These are phyloP conservation scores for Amanita rubescens DNA, from an alignment of 768 basidiomycete genomes.

Conservation along the genomic window DNA sequence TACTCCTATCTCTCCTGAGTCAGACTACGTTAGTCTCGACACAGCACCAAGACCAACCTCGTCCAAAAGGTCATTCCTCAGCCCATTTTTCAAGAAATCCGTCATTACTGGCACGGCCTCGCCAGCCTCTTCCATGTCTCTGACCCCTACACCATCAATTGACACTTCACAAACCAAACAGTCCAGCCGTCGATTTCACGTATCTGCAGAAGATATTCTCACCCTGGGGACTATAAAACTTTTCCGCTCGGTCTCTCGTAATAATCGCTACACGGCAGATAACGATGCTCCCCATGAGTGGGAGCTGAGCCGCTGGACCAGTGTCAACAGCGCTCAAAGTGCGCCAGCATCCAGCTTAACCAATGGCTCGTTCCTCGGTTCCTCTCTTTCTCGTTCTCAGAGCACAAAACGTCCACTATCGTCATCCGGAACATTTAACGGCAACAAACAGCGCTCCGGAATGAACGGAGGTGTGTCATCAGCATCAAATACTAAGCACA, in stretches of 20 bases:
- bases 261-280: conserved; percentile 3
- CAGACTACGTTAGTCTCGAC: conserved; percentile 8
- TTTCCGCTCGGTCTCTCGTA: conserved; percentile 29
- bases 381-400: conserved; percentile 28
- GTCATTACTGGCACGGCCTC: conserved; percentile 21
- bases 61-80: conserved; percentile 18
- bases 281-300: conserved; percentile 16
- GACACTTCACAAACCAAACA: conserved; percentile 17
- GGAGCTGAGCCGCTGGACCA: conserved; percentile 25
- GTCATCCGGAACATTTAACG: not conserved
- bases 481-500: conserved; percentile 3
- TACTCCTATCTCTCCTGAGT: conserved; percentile 20
- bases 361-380: conserved; percentile 12
- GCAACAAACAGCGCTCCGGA: conserved; percentile 6
- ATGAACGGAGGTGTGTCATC: conserved; percentile 7
- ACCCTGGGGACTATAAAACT: conserved; percentile 32
- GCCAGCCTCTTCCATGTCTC: conserved; percentile 23
- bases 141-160: conserved; percentile 32
- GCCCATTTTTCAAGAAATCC: conserved; percentile 15
- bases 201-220: conserved; percentile 28
- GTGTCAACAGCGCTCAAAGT: conserved; percentile 12
- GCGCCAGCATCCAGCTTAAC: conserved; percentile 8
- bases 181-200: conserved; percentile 15
- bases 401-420: conserved; percentile 17
- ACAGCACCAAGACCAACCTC: conserved; percentile 8